Evolutionary conservation across 768 basidiomycete genomes (phyloP).

Genomic region (Suillus tomentosus): DNA sequence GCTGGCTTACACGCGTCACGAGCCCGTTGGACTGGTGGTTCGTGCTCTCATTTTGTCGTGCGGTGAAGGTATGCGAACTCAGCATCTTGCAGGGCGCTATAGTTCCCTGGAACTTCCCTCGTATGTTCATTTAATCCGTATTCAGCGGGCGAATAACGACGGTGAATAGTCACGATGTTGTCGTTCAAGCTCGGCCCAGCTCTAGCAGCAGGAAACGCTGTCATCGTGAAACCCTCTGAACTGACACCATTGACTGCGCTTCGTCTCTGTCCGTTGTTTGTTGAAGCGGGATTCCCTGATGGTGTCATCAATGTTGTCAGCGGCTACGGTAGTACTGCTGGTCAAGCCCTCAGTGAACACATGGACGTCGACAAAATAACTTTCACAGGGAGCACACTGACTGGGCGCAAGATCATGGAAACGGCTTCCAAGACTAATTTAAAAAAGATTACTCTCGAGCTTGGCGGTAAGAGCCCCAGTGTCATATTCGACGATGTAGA

Average conservation of each 20-base stretch:
- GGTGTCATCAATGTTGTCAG: constrained; percentile 64
- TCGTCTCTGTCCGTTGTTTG: constrained; percentile 43
- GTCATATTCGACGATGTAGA: constrained; percentile 67
- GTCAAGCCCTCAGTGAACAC: constrained; percentile 58
- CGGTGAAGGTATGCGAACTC: constrained; percentile 16
- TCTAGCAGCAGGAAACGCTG: constrained; percentile 59
- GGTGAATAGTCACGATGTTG: background rate
- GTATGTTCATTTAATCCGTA: constrained; percentile 7
- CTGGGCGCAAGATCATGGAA: constrained; percentile 65
- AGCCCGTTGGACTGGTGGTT: constrained; percentile 58
- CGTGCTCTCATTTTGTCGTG: constrained; percentile 6
- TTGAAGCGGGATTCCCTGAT: constrained; percentile 62
- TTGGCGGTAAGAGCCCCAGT: constrained; percentile 69
- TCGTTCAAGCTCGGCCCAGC: constrained; percentile 57
- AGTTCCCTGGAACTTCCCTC: constrained; percentile 71
- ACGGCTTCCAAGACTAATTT: constrained; percentile 65
- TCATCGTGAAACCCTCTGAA: constrained; percentile 71
- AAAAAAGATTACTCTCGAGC: constrained; percentile 70
- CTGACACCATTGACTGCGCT: constrained; percentile 61
- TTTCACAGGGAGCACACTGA: constrained; percentile 71
- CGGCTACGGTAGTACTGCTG: constrained; percentile 56
- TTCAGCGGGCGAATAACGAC: background rate
- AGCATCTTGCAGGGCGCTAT: constrained; percentile 42
- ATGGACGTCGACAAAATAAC: constrained; percentile 65
- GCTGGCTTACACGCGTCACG: constrained; percentile 70